phyloP scores from a whole-genome alignment of 2,329 filamentous ascomycete species.

The Sporothrix brunneoviolacea region DNA sequence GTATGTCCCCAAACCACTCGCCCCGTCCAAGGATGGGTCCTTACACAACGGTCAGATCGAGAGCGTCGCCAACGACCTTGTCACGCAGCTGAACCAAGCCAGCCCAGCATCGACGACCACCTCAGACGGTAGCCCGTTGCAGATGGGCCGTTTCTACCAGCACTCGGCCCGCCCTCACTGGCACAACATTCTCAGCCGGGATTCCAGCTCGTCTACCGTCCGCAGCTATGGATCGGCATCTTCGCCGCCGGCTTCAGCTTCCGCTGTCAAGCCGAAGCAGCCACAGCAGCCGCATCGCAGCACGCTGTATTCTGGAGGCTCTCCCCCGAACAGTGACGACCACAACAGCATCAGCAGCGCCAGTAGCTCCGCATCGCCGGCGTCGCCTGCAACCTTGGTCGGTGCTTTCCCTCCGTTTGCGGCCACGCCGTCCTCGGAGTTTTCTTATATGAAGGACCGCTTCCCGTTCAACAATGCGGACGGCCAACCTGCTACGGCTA shows the following conservation, averaged over 20 bases:
- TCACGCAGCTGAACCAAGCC: constrained; percentile 24
- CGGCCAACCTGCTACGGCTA: constrained; percentile 44
- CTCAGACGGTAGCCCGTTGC: constrained; percentile 33
- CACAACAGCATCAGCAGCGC: constrained; percentile 18
- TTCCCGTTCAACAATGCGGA: constrained; percentile 44
- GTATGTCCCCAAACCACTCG: constrained; percentile 57
- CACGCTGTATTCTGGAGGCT: not conserved
- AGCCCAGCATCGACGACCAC: constrained; percentile 32
- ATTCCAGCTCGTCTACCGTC: constrained; percentile 26
- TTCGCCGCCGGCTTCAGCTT: not conserved
- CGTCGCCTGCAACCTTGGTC: constrained; percentile 40
- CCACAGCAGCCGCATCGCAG: constrained; percentile 16
- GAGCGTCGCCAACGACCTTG: constrained; percentile 32
- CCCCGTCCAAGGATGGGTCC: constrained; percentile 43
- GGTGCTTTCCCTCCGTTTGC: constrained; percentile 39
- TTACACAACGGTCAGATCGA: constrained; percentile 38
- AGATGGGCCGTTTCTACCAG: constrained; percentile 21
- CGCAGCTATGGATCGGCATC: constrained; percentile 14
- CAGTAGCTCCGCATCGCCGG: constrained; percentile 28
- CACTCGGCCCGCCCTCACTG: constrained; percentile 35
- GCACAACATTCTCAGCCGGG: constrained; percentile 34
- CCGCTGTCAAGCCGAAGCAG: not conserved
- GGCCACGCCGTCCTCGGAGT: constrained; percentile 39
- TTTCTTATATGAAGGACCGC: constrained; percentile 37
- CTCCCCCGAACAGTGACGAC: not conserved